A percentile compares a stretch with the other conserved stretches of the same genome.
These are phyloP conservation scores for Coniella vitis DNA, from an alignment of 2,329 filamentous ascomycete species.

Conservation along the genomic window DNA sequence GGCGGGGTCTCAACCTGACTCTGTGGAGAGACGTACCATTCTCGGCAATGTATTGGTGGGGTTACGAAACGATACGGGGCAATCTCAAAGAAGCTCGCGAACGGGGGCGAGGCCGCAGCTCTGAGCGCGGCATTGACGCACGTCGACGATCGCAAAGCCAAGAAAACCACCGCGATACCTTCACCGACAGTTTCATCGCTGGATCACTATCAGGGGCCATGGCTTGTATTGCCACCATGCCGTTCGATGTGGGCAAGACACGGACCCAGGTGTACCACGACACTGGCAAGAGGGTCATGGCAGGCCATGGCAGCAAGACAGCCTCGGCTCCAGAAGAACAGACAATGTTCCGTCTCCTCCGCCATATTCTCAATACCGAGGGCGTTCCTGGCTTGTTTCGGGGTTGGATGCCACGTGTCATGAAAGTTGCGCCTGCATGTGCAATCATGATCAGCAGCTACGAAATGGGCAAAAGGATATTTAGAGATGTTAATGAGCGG, in stretches of 20 bases:
- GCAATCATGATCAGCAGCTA: slow-evolving; percentile 99
- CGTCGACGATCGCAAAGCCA: slow-evolving; percentile 53
- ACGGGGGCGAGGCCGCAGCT: slow-evolving; percentile 36
- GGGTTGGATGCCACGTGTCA: slow-evolving; percentile 83
- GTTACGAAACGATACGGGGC: slow-evolving; percentile 79
- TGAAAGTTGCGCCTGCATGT: slow-evolving; percentile 93
- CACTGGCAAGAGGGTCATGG: slow-evolving; percentile 24
- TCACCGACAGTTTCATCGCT: slow-evolving; percentile 82
- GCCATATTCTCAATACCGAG: slow-evolving; percentile 84
- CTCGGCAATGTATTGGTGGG: slow-evolving; percentile 96
- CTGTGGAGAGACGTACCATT: slow-evolving; percentile 97
- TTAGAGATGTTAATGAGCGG: slow-evolving; percentile 63
- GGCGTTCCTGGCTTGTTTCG: slow-evolving; percentile 76
- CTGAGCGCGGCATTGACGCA: slow-evolving; percentile 32
- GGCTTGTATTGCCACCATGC: slow-evolving; percentile 83
- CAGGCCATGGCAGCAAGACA: slow-evolving; percentile 28
- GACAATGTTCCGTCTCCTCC: slow-evolving; percentile 75
- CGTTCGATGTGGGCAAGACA: slow-evolving; percentile 97
- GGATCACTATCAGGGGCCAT: slow-evolving; percentile 78
- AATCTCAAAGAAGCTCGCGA: slow-evolving; percentile 63
- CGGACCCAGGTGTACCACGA: slow-evolving; percentile 79
- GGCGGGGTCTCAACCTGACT: slow-evolving; percentile 84
- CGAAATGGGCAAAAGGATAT: slow-evolving; percentile 88
- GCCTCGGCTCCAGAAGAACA: slow-evolving; percentile 60
- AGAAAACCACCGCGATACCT: slow-evolving; percentile 69